Evolutionary conservation across 768 basidiomycete genomes (phyloP).

Genomic region (Hebeloma cylindrosporum): DNA sequence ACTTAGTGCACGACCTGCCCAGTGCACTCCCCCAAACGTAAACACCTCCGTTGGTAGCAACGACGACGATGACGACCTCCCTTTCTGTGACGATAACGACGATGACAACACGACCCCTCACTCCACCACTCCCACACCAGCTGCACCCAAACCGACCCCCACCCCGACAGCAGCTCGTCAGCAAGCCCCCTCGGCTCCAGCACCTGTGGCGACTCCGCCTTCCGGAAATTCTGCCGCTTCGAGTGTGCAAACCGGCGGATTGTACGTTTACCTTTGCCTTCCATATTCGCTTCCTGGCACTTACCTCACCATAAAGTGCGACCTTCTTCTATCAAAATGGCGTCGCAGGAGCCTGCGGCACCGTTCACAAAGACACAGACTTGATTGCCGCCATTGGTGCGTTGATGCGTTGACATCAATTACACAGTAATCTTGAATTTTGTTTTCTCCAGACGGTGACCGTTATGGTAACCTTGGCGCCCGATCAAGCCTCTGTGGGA

Average conservation of each 20-base stretch:
- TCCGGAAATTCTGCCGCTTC: constrained; percentile 16
- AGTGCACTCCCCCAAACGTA: constrained; percentile 46
- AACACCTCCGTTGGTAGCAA: constrained; percentile 2
- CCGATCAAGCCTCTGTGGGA: constrained; percentile 63
- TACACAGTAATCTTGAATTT: constrained; percentile 4
- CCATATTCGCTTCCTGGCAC: constrained; percentile 3
- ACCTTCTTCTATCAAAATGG: constrained; percentile 74
- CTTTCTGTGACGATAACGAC: constrained; percentile 21
- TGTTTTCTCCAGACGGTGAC: constrained; percentile 43
- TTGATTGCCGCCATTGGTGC: constrained; percentile 64
- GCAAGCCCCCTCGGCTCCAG: constrained; percentile 17
- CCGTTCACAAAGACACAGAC: constrained; percentile 52
- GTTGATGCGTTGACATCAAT: constrained; percentile 21
- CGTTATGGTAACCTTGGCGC: constrained; percentile 50
- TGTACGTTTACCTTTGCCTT: constrained; percentile 34
- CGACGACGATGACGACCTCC: constrained; percentile 21
- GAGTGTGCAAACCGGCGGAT: constrained; percentile 39
- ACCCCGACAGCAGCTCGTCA: constrained; percentile 18
- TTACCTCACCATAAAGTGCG: constrained; percentile 39
- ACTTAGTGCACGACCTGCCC: constrained; percentile 45
- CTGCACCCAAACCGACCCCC: constrained; percentile 20
- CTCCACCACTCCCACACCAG: constrained; percentile 27
- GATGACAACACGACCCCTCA: constrained; percentile 10
- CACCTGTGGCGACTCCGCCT: constrained; percentile 14
- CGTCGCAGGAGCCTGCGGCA: constrained; percentile 79